Conservation (phyloP, 345 rosid genomes). For the Lepidium sativum region DNA sequence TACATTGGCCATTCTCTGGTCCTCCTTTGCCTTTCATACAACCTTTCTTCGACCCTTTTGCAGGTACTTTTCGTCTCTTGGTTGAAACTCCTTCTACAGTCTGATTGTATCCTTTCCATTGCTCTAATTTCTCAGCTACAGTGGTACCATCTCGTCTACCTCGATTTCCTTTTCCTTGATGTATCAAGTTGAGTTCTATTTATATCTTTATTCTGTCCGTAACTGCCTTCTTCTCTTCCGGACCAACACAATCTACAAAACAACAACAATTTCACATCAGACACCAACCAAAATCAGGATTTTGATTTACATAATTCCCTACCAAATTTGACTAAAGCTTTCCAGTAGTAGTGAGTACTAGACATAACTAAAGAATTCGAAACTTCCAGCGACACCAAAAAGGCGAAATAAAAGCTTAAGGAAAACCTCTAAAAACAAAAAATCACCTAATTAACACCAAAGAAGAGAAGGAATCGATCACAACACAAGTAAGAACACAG, state of each 20-base stretch:
- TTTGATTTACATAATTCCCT: not conserved
- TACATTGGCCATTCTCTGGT: too few relatives aligned
- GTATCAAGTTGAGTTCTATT: slow-evolving; percentile 6
- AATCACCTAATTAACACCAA: not conserved
- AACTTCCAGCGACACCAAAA: not conserved
- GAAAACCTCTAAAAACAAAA: not conserved
- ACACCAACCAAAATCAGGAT: not conserved
- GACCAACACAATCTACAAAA: not conserved
- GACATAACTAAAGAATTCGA: not conserved
- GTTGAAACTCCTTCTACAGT: slow-evolving; percentile 8
- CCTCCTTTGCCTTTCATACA: too few relatives aligned
- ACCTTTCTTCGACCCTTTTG: slow-evolving; percentile 32
- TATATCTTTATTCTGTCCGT: slow-evolving; percentile 7
- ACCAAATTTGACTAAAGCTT: not conserved
- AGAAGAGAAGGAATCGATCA: not conserved
- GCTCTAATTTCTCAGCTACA: slow-evolving; percentile 43
- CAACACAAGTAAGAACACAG: not conserved
- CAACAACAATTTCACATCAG: not conserved
- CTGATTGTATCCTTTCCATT: slow-evolving; percentile 54
- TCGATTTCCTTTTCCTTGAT: slow-evolving; percentile 45
- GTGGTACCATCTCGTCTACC: slow-evolving; percentile 35
- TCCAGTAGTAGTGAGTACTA: not conserved
- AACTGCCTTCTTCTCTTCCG: slow-evolving; percentile 26
- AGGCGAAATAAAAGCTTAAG: not conserved
- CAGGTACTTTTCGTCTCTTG: slow-evolving; percentile 42